A percentile compares a stretch with the other conserved stretches of the same genome.
These are phyloP conservation scores for Botryotinia calthae DNA, from an alignment of 2,329 filamentous ascomycete genomes.

Conservation along the genomic window DNA sequence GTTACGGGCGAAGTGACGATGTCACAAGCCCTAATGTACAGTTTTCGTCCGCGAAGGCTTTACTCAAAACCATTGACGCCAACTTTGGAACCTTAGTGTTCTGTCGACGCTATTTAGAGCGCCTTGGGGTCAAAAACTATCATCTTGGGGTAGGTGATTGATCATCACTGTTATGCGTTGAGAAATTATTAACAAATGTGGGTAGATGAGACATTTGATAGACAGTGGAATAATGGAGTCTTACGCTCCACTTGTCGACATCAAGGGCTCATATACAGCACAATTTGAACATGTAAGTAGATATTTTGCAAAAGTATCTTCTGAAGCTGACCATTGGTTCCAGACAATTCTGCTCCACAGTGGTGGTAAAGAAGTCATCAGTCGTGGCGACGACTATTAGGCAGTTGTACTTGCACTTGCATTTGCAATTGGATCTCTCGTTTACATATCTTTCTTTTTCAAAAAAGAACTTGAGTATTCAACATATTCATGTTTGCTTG, in stretches of 20 bases:
- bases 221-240: slow-evolving; percentile 55
- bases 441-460: background rate
- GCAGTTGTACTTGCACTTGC: background rate
- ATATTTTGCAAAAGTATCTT: background rate
- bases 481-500: background rate
- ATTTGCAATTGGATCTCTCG: background rate
- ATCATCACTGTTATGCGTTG: background rate
- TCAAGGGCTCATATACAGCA: slow-evolving; percentile 59
- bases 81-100: slow-evolving; percentile 63
- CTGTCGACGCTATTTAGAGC: slow-evolving; percentile 60
- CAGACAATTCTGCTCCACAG: slow-evolving; percentile 49
- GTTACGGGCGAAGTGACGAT: slow-evolving; percentile 47
- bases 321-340: slow-evolving; percentile 22
- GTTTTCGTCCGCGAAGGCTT: slow-evolving; percentile 53
- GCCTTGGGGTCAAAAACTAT: slow-evolving; percentile 60
- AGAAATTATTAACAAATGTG: slow-evolving; percentile 26
- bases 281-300: slow-evolving; percentile 58
- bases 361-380: slow-evolving; percentile 50
- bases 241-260: slow-evolving; percentile 56
- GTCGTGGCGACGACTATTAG: slow-evolving; percentile 53
- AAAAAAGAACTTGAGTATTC: background rate
- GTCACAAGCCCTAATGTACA: slow-evolving; percentile 42
- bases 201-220: slow-evolving; percentile 57
- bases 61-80: slow-evolving; percentile 58
- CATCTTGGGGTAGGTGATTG: slow-evolving; percentile 50